Base-by-base conservation (phyloP, 1,139 yeast species). In the Lizanozyma gosingica region DNA sequence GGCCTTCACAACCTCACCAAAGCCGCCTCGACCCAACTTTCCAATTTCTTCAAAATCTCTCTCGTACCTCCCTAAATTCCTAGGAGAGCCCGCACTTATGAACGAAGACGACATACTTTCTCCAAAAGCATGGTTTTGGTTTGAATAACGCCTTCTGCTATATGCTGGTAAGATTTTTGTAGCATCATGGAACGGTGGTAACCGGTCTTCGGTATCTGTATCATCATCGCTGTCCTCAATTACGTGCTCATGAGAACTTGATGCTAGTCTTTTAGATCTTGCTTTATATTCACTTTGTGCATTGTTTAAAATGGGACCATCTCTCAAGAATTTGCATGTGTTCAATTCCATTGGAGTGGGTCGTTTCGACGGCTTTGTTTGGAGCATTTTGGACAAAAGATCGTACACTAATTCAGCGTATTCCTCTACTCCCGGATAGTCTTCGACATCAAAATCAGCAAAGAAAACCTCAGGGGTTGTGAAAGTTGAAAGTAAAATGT, bases 1-100 rank as follows among this genome's bases (percentile, higher is more conserved):
- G 0, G 94, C 98, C 54, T 90, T 90, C 15, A 92, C 96, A 11
- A 94, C 99, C 56, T 90, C 96, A 6, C 98, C 99, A 63, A 83
- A 94, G 0, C 95, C 98, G 32, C 99, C 99, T 52, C 82, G 79
- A 2, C 99, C 98, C n/a, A 94, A 62, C 17, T 80, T 76, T 0
- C 94, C 94, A 37, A 88, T 83, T 56, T 92, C 98, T 59, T 92
- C 98, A 59, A 94, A 94, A 56, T 94, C 98, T 43, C 75, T 54
- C 38, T 62, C 68, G 42, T 69, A 70, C 37, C 76, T 44, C 2
- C 70, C 69, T 36, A 59, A 48, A 32, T 49, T 51, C 35, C 47
- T 39, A 11, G 29, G 29, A 6, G 29, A 22, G 29, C 29, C 29
- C 6, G 29, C 29, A 22, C 29, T 22, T 22, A 22, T 22, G 29